A percentile compares a stretch with the other conserved stretches of the same genome.
Evolutionary conservation across 208 protist genomes (phyloP).

Genomic region (Crithidia bombi): DNA sequence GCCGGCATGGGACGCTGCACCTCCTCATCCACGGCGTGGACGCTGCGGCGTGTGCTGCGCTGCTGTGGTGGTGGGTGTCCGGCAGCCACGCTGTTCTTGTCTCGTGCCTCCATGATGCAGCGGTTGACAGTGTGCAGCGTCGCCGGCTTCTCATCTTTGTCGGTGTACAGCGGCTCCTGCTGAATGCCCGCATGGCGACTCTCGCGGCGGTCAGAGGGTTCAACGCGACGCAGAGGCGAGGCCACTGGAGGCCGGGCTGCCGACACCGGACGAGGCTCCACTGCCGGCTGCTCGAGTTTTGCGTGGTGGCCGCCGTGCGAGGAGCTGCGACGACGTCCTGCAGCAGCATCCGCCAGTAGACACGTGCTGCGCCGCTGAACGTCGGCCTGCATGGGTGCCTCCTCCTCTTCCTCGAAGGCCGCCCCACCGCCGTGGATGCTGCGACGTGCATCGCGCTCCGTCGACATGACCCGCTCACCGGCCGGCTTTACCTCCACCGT

Average conservation of each 20-base stretch:
- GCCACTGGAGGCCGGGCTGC: neutral
- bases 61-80: neutral
- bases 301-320: constrained; percentile 5
- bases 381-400: neutral
- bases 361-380: constrained; percentile 8
- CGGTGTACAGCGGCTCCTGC: neutral
- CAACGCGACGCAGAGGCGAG: neutral
- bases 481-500: neutral
- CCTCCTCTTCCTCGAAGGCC: neutral
- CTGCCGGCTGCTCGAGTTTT: neutral
- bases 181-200: neutral
- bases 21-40: neutral
- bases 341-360: neutral
- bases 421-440: constrained; percentile 1
- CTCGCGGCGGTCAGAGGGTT: neutral
- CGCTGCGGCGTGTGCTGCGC: neutral
- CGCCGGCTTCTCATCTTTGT: neutral
- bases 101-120: neutral
- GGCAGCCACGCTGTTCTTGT: neutral
- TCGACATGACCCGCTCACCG: neutral
- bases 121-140: neutral
- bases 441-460: neutral
- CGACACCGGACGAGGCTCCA: neutral
- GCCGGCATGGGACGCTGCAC: neutral
- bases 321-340: neutral